These are phyloP conservation scores for Fistulifera pelliculosa DNA, from an alignment of 108 stramenopile species.

Conservation along the genomic window DNA sequence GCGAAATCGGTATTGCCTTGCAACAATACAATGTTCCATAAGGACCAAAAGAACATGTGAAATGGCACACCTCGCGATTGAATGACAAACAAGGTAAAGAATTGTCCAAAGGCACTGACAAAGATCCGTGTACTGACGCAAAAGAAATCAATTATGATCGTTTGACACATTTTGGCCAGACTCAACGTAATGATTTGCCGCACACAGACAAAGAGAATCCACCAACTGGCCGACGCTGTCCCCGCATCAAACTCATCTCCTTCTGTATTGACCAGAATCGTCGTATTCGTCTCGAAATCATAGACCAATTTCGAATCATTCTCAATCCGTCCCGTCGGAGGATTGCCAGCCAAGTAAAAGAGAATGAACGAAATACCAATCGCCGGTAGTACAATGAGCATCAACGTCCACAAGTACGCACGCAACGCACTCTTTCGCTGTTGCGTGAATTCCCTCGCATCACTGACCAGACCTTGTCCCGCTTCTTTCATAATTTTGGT, in stretches of 20 bases:
- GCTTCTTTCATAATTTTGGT: too few relatives aligned
- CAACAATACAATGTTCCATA: constrained; percentile 24
- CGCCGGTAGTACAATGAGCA: constrained; percentile 13
- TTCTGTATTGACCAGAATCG: not conserved
- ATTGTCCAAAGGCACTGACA: constrained; percentile 26
- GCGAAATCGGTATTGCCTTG: constrained; percentile 26
- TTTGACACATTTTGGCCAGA: constrained; percentile 8
- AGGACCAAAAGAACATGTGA: constrained; percentile 27
- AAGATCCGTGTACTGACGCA: constrained; percentile 14
- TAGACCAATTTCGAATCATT: not conserved
- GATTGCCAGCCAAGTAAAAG: constrained; percentile 28
- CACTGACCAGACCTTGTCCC: too few relatives aligned
- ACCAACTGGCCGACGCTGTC: constrained; percentile 11
- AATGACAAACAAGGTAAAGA: constrained; percentile 39
- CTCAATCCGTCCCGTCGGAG: constrained; percentile 7
- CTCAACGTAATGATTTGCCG: constrained; percentile 19
- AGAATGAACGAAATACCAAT: constrained; percentile 14
- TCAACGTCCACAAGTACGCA: too few relatives aligned
- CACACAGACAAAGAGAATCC: constrained; percentile 18
- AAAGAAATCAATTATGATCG: constrained; percentile 37
- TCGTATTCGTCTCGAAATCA: constrained; percentile 11
- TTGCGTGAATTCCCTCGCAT: too few relatives aligned
- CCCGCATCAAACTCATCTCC: constrained; percentile 1
- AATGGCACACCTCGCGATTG: constrained; percentile 54
- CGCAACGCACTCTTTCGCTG: too few relatives aligned